Conservation (phyloP, 192 early-diverging fungal genomes). For the Backusella luteola region DNA sequence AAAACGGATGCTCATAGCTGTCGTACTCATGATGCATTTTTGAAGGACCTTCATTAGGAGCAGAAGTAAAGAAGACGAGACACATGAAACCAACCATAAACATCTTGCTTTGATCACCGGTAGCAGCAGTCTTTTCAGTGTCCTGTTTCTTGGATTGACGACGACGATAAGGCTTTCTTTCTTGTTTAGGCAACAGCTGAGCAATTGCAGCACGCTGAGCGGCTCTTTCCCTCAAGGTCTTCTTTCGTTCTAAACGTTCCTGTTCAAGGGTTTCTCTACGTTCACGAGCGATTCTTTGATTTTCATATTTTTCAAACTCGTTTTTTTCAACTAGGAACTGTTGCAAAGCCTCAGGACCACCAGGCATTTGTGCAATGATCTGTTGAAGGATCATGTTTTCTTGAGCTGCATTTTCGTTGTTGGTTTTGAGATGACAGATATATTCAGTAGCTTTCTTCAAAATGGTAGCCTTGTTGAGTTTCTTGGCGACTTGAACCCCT, state of each 20-base stretch:
- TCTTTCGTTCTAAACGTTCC: conserved; percentile 6
- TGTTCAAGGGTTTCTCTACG: background rate
- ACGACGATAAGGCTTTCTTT: conserved; percentile 21
- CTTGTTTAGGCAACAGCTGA: conserved; percentile 11
- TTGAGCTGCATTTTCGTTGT: conserved; percentile 32
- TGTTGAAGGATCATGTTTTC: conserved; percentile 51
- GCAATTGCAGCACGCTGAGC: conserved; percentile 20
- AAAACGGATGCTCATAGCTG: background rate
- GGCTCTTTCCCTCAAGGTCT: conserved; percentile 11
- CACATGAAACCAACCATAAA: conserved; percentile 53
- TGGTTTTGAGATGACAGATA: conserved; percentile 60
- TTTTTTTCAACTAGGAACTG: conserved; percentile 16
- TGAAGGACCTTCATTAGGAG: background rate
- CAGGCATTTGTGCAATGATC: conserved; percentile 46
- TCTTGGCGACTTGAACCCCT: conserved; percentile 80
- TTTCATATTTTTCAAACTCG: conserved; percentile 14
- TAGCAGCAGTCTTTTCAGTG: background rate
- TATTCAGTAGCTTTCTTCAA: conserved; percentile 91
- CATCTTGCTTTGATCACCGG: conserved; percentile 9
- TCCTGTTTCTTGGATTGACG: conserved; percentile 7
- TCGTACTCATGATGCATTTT: background rate
- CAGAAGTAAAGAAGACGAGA: conserved; percentile 27
- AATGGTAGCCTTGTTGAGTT: conserved; percentile 94
- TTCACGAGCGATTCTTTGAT: background rate
- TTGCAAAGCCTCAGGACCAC: conserved; percentile 41